phyloP scores from a whole-genome alignment of 805 yeast species.

The Barnettozyma sucrosica region DNA sequence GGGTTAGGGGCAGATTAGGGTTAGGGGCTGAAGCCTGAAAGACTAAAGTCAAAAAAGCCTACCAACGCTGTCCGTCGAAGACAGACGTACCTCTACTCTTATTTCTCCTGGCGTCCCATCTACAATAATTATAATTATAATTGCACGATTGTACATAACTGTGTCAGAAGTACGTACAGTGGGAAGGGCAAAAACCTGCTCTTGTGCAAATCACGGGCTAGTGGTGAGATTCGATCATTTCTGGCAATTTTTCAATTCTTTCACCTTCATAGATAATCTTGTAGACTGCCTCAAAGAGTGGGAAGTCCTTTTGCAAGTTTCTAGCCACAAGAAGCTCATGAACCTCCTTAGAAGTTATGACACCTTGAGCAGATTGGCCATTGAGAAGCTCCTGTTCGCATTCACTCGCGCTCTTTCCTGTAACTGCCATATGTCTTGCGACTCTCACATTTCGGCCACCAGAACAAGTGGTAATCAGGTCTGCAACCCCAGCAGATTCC shows the following conservation, averaged over 20 bases:
- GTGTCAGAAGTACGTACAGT: no score
- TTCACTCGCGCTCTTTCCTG: conserved; percentile 69
- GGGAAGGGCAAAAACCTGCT: no score
- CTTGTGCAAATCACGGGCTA: no score
- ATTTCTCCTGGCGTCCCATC: no score
- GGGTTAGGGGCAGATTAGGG: no score
- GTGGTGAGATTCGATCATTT: conserved; percentile 42
- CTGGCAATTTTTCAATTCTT: conserved; percentile 70
- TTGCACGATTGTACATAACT: no score
- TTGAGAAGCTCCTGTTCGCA: conserved; percentile 83
- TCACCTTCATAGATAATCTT: conserved; percentile 72
- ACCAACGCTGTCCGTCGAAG: no score
- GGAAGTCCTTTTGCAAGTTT: conserved; percentile 55
- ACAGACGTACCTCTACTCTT: no score
- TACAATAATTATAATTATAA: no score
- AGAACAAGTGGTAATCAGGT: conserved; percentile 92
- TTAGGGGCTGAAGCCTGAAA: no score
- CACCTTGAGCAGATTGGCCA: conserved; percentile 97
- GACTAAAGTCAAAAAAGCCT: no score
- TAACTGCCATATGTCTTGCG: conserved; percentile 76
- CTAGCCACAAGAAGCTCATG: conserved; percentile 46
- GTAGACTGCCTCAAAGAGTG: conserved; percentile 62
- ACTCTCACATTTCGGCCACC: conserved; percentile 97
- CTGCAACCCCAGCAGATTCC: conserved; percentile 97
- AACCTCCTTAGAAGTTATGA: conserved; percentile 85